Percentiles rank a stretch among this genome's conserved stretches.
phyloP scores from a whole-genome alignment of 2,329 filamentous ascomycete species.

The Sclerotinia trifoliorum region DNA sequence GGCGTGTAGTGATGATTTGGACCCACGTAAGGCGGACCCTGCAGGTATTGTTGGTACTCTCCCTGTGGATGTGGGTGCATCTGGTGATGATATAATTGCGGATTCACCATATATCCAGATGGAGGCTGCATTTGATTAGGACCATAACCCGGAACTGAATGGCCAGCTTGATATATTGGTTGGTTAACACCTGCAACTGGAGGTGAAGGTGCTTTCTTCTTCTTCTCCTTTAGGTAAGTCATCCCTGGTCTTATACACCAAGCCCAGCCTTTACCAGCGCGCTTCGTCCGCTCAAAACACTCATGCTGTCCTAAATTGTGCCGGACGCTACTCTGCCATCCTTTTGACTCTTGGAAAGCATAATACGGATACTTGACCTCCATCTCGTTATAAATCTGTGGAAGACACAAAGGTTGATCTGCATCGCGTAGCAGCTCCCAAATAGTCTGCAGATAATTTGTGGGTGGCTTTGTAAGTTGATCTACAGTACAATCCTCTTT shows the following conservation, averaged over 20 bases:
- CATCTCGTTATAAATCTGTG: slow-evolving; percentile 60
- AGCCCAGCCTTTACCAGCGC: slow-evolving; percentile 54
- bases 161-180: slow-evolving; percentile 35
- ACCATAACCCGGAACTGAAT: slow-evolving; percentile 28
- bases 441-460: slow-evolving; percentile 58
- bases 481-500: slow-evolving; percentile 64
- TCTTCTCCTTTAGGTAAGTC: slow-evolving; percentile 57
- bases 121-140: slow-evolving; percentile 4
- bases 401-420: slow-evolving; percentile 52
- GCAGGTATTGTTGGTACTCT: slow-evolving; percentile 26
- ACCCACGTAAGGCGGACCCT: slow-evolving; percentile 31
- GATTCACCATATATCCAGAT: slow-evolving; percentile 30
- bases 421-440: slow-evolving; percentile 55
- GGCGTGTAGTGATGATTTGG: slow-evolving; percentile 23
- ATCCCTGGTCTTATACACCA: slow-evolving; percentile 55
- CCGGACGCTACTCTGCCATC: slow-evolving; percentile 62
- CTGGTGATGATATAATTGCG: slow-evolving; percentile 31
- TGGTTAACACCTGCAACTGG: slow-evolving; percentile 38
- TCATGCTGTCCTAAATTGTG: slow-evolving; percentile 59
- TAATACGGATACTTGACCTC: slow-evolving; percentile 58
- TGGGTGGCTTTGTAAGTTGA: slow-evolving; percentile 64
- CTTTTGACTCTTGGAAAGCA: slow-evolving; percentile 53
- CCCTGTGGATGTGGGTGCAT: slow-evolving; percentile 28
- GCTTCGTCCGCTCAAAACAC: slow-evolving; percentile 54
- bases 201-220: slow-evolving; percentile 44